Conservation (phyloP, 2,329 filamentous ascomycete genomes). For the Aquanectria penicillioides region DNA sequence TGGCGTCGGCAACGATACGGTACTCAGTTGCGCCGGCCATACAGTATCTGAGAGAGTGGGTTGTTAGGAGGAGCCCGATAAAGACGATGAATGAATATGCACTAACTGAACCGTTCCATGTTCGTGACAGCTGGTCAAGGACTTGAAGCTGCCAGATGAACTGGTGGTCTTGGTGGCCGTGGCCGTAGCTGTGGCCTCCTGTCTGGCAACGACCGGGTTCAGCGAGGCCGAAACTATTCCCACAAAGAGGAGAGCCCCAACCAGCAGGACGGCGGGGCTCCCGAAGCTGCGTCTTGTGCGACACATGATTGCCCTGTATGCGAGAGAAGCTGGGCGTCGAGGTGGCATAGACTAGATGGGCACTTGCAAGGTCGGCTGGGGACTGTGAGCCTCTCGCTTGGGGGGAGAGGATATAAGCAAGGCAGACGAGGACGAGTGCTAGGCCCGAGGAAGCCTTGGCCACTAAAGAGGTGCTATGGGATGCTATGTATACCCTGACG, state of each 20-base stretch:
- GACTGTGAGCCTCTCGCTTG: no score
- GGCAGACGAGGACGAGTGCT: no score
- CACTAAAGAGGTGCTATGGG: not conserved
- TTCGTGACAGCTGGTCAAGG: constrained; percentile 35
- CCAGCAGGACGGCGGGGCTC: constrained; percentile 19
- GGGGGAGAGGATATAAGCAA: no score
- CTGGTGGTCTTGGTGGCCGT: constrained; percentile 9
- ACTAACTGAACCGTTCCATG: constrained; percentile 34
- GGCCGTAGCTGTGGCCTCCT: constrained; percentile 23
- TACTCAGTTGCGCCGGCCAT: constrained; percentile 34
- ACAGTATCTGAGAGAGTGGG: constrained; percentile 28
- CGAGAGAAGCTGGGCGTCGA: not conserved
- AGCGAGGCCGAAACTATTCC: constrained; percentile 34
- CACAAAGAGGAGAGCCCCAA: constrained; percentile 24
- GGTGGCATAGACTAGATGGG: constrained; percentile 18
- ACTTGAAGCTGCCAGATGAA: constrained; percentile 30
- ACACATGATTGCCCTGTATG: constrained; percentile 25
- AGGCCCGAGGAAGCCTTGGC: no score
- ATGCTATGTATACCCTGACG: not conserved
- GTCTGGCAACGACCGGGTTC: constrained; percentile 28
- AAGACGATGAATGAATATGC: fast-evolving
- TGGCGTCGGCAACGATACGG: constrained; percentile 31
- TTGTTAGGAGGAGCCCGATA: not conserved
- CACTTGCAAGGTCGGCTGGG: no score
- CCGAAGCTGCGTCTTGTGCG: constrained; percentile 21